phyloP scores from a whole-genome alignment of 2,329 filamentous ascomycete genomes.

The Aspergillus aculeatus region DNA sequence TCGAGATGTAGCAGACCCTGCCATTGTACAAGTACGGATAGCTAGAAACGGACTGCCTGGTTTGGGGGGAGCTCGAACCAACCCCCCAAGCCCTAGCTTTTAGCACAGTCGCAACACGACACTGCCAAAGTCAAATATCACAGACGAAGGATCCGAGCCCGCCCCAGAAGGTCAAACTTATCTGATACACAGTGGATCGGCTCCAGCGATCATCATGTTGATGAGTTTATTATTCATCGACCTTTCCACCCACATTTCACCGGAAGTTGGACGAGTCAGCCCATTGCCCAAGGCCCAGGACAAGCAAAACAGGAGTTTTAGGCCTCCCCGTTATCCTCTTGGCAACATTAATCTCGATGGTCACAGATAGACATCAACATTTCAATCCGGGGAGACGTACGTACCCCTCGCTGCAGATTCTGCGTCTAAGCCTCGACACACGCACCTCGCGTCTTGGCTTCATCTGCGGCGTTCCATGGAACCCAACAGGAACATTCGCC shows the following conservation, averaged over 20 bases:
- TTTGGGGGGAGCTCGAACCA: background rate
- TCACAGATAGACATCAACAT: too few species aligned
- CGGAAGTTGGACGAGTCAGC: background rate
- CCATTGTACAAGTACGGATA: background rate
- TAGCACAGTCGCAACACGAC: background rate
- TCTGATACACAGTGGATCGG: constrained; percentile 6
- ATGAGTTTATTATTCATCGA: background rate
- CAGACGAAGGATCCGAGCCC: background rate
- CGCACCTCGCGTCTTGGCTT: background rate
- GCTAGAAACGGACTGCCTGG: too few species aligned
- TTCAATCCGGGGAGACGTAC: background rate
- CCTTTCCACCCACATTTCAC: background rate
- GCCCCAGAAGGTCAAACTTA: background rate
- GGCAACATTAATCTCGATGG: background rate
- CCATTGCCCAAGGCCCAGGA: background rate
- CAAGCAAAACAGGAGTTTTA: background rate
- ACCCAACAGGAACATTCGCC: background rate
- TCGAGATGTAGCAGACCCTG: background rate
- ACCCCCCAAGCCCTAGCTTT: background rate
- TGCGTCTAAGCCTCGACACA: background rate
- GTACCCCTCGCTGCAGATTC: background rate
- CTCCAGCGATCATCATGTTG: background rate
- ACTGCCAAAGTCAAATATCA: too few species aligned
- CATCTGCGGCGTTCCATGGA: background rate
- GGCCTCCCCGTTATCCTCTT: constrained; percentile 13